These are phyloP conservation scores for Dothistroma septosporum DNA, from an alignment of 2,329 filamentous ascomycete genomes.

Conservation along the genomic window DNA sequence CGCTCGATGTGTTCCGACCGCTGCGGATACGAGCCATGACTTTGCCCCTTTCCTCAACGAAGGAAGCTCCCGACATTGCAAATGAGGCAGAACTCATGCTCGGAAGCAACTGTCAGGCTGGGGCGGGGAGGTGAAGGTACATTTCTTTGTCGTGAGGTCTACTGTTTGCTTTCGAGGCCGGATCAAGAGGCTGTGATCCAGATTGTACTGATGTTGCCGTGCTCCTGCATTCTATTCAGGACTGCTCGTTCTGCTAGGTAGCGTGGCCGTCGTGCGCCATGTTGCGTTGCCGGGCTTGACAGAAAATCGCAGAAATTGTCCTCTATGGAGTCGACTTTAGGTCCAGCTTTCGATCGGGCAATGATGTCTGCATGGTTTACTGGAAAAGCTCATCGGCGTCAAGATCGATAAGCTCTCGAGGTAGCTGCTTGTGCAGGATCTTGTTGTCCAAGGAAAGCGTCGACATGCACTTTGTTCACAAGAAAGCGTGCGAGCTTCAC, in stretches of 20 bases:
- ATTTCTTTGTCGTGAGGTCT: no score
- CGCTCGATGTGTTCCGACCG: not conserved
- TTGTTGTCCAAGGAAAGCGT: slow-evolving; percentile 5
- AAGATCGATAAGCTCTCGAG: slow-evolving; percentile 9
- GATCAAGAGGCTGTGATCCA: not conserved
- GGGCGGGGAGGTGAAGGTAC: not conserved
- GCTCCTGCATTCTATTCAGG: not conserved
- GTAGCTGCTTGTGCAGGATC: not conserved
- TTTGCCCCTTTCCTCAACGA: not conserved
- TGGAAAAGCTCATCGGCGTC: slow-evolving; percentile 3
- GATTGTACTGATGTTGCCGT: not conserved
- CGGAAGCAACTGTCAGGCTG: not conserved
- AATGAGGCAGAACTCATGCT: not conserved
- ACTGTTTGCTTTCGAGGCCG: not conserved
- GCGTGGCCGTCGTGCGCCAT: not conserved
- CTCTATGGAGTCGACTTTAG: not conserved
- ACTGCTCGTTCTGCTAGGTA: not conserved
- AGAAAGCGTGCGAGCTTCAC: not conserved
- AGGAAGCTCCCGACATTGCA: not conserved
- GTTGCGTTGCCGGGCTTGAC: not conserved
- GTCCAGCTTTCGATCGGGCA: not conserved
- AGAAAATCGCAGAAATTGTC: not conserved
- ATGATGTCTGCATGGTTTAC: not conserved
- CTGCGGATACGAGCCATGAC: not conserved
- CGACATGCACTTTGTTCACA: not conserved